phyloP scores from a whole-genome alignment of 352 stramenopile species.

The Pythium rhizo-oryzae region DNA sequence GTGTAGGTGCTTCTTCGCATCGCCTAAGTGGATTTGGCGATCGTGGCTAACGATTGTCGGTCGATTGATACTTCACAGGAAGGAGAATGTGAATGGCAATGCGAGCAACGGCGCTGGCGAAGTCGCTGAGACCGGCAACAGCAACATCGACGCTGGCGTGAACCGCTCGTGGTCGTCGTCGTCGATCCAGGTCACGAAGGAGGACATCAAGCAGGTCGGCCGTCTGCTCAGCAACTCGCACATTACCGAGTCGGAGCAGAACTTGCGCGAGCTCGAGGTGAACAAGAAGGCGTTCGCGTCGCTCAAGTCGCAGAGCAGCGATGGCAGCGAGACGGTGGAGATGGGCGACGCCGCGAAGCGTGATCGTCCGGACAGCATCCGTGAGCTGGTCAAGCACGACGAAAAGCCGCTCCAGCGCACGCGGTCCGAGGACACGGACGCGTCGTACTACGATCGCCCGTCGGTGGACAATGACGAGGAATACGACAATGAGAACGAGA shows the following conservation, averaged over 20 bases:
- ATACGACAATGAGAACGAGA: conserved; percentile 28
- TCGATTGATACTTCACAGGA: conserved; percentile 32
- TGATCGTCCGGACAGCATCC: conserved; percentile 72
- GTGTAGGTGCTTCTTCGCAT: conserved; percentile 12
- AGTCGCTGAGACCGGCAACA: conserved; percentile 33
- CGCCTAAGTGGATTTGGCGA: not conserved
- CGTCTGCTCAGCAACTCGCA: conserved; percentile 72
- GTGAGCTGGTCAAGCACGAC: conserved; percentile 52
- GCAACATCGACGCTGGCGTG: conserved; percentile 35
- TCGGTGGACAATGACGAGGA: conserved; percentile 43
- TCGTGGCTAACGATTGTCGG: not conserved
- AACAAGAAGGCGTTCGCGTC: conserved; percentile 63
- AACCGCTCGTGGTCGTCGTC: conserved; percentile 69
- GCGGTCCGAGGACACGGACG: conserved; percentile 42
- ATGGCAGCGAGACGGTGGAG: conserved; percentile 31
- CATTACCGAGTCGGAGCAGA: conserved; percentile 80
- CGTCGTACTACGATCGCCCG: conserved; percentile 26
- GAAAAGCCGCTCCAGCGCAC: conserved; percentile 71
- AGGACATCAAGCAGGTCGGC: conserved; percentile 78
- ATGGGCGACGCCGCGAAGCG: conserved; percentile 53
- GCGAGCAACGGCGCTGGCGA: conserved; percentile 12
- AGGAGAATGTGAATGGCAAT: conserved; percentile 43
- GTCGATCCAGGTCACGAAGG: conserved; percentile 72
- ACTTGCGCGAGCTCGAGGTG: conserved; percentile 77
- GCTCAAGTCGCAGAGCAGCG: conserved; percentile 34